Conservation (phyloP, 108 stramenopile species). For the Parietichytrium sp. region DNA sequence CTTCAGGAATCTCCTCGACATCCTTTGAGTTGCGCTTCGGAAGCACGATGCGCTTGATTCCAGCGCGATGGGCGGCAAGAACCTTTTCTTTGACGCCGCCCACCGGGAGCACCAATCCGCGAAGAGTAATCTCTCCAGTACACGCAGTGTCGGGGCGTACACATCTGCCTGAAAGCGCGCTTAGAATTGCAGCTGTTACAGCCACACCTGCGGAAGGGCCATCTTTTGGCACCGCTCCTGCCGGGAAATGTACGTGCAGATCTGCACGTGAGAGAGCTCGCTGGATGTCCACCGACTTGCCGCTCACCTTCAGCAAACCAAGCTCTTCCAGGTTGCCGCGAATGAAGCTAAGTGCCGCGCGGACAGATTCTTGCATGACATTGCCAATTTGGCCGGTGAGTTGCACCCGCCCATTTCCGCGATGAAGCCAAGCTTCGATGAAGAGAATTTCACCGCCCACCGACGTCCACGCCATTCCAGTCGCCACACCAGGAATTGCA, state of each 20-base stretch:
- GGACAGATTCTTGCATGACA: conserved; percentile 85
- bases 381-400: conserved; percentile 88
- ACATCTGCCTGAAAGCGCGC: conserved; percentile 77
- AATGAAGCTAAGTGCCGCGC: conserved; percentile 90
- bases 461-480: conserved; percentile 94
- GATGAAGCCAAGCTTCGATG: conserved; percentile 79
- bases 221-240: conserved; percentile 96
- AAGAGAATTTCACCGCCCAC: conserved; percentile 93
- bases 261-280: conserved; percentile 67
- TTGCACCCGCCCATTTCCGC: conserved; percentile 41
- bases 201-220: conserved; percentile 93
- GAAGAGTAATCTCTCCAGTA: conserved; percentile 73
- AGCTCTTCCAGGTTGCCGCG: conserved; percentile 71
- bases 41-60: conserved; percentile 78
- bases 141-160: conserved; percentile 88
- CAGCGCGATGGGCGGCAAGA: conserved; percentile 90
- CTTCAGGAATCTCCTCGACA: conserved; percentile 62
- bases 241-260: conserved; percentile 94
- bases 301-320: background rate
- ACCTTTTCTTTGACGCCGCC: conserved; percentile 98
- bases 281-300: background rate
- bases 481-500: conserved; percentile 84
- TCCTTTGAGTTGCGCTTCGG: conserved; percentile 85
- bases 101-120: conserved; percentile 87
- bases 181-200: conserved; percentile 88